Conservation (phyloP, 1,139 yeast genomes). For the Arxiozyma bovina region DNA sequence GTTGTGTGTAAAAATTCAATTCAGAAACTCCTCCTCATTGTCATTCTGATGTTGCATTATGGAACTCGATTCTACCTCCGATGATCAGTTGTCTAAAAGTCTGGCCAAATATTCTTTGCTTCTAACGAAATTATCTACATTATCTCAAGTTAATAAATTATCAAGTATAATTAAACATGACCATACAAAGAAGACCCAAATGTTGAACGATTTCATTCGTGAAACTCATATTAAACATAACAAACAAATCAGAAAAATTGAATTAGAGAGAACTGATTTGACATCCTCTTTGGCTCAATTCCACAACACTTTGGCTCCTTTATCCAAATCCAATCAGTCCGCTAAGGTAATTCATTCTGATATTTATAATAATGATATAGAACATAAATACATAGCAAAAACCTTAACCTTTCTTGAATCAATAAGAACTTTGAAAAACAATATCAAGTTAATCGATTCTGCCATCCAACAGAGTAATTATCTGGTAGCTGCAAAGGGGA, state of each 20-base stretch:
- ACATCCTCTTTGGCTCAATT: slow-evolving; percentile 35
- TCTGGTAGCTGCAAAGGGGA: slow-evolving; percentile 61
- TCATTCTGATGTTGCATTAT: neutral
- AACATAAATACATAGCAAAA: slow-evolving; percentile 56
- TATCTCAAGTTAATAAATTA: slow-evolving; percentile 25
- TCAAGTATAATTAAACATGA: slow-evolving; percentile 18
- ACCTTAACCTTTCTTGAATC: slow-evolving; percentile 59
- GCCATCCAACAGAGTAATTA: slow-evolving; percentile 39
- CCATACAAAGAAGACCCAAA: slow-evolving; percentile 12
- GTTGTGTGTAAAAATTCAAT: neutral
- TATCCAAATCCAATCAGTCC: slow-evolving; percentile 50
- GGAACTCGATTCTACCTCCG: slow-evolving; percentile 9
- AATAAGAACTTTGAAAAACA: slow-evolving; percentile 44
- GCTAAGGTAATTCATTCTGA: slow-evolving; percentile 62
- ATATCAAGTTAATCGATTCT: slow-evolving; percentile 21
- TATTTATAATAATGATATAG: slow-evolving; percentile 62
- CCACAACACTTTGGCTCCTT: slow-evolving; percentile 27
- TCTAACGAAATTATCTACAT: slow-evolving; percentile 24
- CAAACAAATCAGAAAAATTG: slow-evolving; percentile 31
- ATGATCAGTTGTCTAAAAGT: slow-evolving; percentile 22
- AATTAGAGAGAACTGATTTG: slow-evolving; percentile 38
- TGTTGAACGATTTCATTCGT: slow-evolving; percentile 18
- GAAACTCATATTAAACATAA: slow-evolving; percentile 22
- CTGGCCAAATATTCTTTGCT: slow-evolving; percentile 24
- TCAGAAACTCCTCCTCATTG: neutral